A percentile compares a stretch with the other conserved stretches of the same genome.
These are phyloP conservation scores for Triticum dicoccoides DNA, from an alignment of 176 grass and related monocot genomes.

Conservation along the genomic window DNA sequence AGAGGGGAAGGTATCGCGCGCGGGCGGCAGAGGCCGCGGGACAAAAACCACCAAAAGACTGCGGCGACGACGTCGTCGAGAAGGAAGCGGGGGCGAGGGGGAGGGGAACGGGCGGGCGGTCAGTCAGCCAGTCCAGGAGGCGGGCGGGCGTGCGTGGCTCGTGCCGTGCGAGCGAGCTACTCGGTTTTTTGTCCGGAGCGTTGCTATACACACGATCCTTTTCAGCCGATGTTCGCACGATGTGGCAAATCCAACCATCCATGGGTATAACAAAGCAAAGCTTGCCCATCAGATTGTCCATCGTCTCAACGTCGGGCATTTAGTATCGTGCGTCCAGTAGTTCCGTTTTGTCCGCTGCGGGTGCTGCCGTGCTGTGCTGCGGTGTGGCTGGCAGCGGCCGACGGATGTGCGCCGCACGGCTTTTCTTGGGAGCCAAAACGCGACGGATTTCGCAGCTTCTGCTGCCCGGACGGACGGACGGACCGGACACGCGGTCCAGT, in stretches of 20 bases:
- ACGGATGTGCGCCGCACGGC: not conserved
- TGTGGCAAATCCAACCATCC: no score
- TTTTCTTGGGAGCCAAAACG: no score
- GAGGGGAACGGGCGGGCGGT: not conserved
- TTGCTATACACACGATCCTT: no score
- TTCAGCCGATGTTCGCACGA: no score
- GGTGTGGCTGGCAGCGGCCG: not conserved
- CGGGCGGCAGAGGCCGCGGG: not conserved
- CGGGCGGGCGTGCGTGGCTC: not conserved
- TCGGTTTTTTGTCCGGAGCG: not conserved
- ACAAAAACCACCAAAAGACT: not conserved
- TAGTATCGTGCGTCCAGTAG: no score
- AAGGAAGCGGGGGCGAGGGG: not conserved
- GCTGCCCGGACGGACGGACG: not conserved
- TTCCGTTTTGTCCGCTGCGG: not conserved
- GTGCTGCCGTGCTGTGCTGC: no score
- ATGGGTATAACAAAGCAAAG: no score
- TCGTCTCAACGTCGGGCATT: no score
- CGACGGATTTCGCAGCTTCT: not conserved
- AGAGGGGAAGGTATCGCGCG: conserved; percentile 15
- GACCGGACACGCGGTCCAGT: not conserved
- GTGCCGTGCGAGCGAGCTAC: not conserved
- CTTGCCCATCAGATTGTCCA: no score
- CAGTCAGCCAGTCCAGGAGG: not conserved
- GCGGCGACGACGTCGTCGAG: conserved; percentile 31